Conservation (phyloP, 805 yeast genomes). For the Wickerhamiella azyma region DNA sequence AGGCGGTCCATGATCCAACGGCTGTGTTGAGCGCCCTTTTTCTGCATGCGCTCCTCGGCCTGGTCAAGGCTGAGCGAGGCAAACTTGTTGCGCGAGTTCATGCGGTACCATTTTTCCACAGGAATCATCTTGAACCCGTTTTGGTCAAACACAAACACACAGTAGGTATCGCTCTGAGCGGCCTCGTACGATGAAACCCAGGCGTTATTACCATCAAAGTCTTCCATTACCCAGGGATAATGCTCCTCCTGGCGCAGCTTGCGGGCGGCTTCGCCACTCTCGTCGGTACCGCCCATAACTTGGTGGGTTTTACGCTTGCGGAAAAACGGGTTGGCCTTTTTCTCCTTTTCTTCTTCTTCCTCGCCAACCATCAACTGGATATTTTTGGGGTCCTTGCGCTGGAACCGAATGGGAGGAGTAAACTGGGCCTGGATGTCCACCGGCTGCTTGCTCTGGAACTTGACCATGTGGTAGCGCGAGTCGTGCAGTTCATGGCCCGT, state of each 20-base stretch:
- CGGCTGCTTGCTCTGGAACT: slow-evolving; percentile 58
- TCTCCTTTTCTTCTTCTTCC: slow-evolving; percentile 9
- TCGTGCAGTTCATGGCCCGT: slow-evolving; percentile 57
- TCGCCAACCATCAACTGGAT: slow-evolving; percentile 51
- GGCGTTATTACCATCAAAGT: slow-evolving; percentile 83
- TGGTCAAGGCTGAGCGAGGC: slow-evolving; percentile 91
- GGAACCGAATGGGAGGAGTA: slow-evolving; percentile 72
- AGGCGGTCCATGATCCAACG: slow-evolving; percentile 89
- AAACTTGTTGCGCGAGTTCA: slow-evolving; percentile 85
- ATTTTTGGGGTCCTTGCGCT: slow-evolving; percentile 86
- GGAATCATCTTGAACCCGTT: slow-evolving; percentile 90
- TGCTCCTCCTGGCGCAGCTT: slow-evolving; percentile 86
- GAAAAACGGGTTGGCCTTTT: slow-evolving; percentile 32
- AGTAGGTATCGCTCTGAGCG: slow-evolving; percentile 72
- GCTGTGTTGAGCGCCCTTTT: slow-evolving; percentile 51
- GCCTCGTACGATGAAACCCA: slow-evolving; percentile 97
- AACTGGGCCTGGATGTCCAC: slow-evolving; percentile 64
- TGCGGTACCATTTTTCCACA: slow-evolving; percentile 83
- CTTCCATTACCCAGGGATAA: slow-evolving; percentile 97
- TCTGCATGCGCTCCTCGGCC: slow-evolving; percentile 89
- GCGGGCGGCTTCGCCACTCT: slow-evolving; percentile 67
- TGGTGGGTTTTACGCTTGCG: slow-evolving; percentile 70
- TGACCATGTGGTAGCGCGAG: slow-evolving; percentile 64
- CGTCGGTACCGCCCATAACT: slow-evolving; percentile 63
- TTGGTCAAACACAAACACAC: slow-evolving; percentile 61